Evolutionary conservation across 306 rosid genomes (phyloP), one percentile per base, ranked within the genome.

Genomic region (Vachellia collinsii): DNA sequence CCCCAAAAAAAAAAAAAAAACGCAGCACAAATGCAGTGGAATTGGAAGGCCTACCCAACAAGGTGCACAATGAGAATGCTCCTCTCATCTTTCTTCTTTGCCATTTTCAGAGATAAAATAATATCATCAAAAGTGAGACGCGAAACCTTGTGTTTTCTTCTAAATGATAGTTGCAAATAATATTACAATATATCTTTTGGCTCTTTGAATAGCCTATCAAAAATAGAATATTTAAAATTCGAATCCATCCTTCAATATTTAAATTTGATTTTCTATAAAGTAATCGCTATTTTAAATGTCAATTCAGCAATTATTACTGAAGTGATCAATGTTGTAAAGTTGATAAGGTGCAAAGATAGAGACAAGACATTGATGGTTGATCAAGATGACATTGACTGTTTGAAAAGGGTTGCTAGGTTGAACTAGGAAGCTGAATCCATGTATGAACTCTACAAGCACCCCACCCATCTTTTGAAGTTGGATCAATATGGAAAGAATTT

Each of bases 271-370:
- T 44, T 22, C 63, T 7, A 1, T 17, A 37, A 36, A 34, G 46
- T 48, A 53, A 63, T 66, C 71, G 44, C 17, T 62, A 37, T 63
- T 72, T 36, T 20, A 8, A 37, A 38, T 71, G 74, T 70, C 48
- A 34, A 56, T 43, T 46, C 38, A 43, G 53, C 20, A 47, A 5
- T 53, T 70, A 74, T 41, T 53, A 63, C 72, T 86, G 64, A 91
- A 64, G 39, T 69, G 23, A 66, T 77, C 62, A 76, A 11, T 79
- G 29, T 74, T 86, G 67, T 82, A 77, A 85, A 93, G 97, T 56
- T 95, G 94, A 95, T 91, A 89, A 96, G 96, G 77, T 93, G 97
- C 98, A 93, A 95, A 80, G 98, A 92, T 48, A 89, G 87, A 84
- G 97, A 93, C 94, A 95, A 80, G 88, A 91, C 94, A 73, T 43